Evolutionary conservation across 1,284 basidiomycete genomes (phyloP).

Genomic region (Pterulicium gracile): DNA sequence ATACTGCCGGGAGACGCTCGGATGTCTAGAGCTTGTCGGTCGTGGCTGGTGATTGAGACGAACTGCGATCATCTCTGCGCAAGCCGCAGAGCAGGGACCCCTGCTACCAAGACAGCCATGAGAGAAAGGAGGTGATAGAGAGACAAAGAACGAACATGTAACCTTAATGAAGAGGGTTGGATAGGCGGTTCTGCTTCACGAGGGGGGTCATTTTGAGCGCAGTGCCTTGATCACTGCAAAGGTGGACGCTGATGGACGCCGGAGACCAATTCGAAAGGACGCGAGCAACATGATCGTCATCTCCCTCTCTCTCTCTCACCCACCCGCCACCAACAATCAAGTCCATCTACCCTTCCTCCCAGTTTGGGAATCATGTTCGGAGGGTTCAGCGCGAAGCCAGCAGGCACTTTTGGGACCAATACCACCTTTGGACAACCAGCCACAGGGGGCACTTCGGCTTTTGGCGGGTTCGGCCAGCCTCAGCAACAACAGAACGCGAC

Average conservation of each 20-base stretch:
- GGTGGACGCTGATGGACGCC: background rate
- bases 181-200: no score
- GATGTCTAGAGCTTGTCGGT: background rate
- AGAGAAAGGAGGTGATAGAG: background rate
- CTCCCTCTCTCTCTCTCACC: background rate
- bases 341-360: background rate
- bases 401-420: background rate
- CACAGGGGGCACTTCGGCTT: constrained; percentile 9
- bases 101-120: background rate
- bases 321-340: no score
- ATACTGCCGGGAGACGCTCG: background rate
- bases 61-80: background rate
- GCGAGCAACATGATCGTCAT: background rate
- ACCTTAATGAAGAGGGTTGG: no score
- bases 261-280: background rate
- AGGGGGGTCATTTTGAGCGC: no score
- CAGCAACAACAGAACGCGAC: constrained; percentile 18
- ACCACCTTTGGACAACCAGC: constrained; percentile 11
- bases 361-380: background rate
- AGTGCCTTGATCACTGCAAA: no score
- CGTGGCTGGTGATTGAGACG: background rate
- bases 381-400: no score
- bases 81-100: background rate
- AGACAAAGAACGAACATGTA: background rate
- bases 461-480: constrained; percentile 18